Evolutionary conservation across 2,329 filamentous ascomycete species (phyloP).

Genomic region (Pseudogymnoascus sp.): DNA sequence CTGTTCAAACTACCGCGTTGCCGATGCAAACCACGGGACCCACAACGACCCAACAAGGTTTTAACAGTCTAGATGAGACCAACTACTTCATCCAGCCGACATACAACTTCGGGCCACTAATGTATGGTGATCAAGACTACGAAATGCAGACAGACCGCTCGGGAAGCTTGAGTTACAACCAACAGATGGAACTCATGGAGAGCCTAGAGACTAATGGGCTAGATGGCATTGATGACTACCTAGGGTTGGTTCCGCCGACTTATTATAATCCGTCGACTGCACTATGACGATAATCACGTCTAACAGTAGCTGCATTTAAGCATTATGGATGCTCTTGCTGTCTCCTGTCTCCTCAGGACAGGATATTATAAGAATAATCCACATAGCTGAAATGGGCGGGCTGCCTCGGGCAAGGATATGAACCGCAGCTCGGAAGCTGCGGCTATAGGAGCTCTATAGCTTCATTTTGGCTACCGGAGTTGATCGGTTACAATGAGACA

Average conservation of each 20-base stretch:
- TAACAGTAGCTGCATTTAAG: background rate
- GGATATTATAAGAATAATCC: background rate
- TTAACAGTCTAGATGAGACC: slow-evolving; percentile 18
- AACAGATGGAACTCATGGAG: slow-evolving; percentile 76
- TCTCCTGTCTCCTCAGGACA: background rate
- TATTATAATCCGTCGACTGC: slow-evolving; percentile 5
- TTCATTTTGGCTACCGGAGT: background rate
- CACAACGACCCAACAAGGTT: background rate
- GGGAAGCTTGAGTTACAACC: slow-evolving; percentile 67
- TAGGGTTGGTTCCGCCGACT: background rate
- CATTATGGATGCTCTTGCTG: background rate
- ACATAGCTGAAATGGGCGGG: background rate
- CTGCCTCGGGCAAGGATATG: background rate
- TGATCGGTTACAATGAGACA: background rate
- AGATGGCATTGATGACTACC: slow-evolving; percentile 45
- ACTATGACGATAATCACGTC: background rate
- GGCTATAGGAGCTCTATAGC: background rate
- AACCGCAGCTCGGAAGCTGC: background rate
- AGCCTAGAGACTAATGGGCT: slow-evolving; percentile 63
- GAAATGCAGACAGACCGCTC: slow-evolving; percentile 43
- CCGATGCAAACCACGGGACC: background rate
- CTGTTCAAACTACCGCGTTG: background rate
- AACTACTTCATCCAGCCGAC: slow-evolving; percentile 24
- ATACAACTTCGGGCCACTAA: slow-evolving; percentile 22
- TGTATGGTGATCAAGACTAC: slow-evolving; percentile 34